Percentiles rank a stretch among this genome's conserved stretches.
phyloP scores from a whole-genome alignment of 495 filamentous ascomycete genomes.

The Podospora anserina region DNA sequence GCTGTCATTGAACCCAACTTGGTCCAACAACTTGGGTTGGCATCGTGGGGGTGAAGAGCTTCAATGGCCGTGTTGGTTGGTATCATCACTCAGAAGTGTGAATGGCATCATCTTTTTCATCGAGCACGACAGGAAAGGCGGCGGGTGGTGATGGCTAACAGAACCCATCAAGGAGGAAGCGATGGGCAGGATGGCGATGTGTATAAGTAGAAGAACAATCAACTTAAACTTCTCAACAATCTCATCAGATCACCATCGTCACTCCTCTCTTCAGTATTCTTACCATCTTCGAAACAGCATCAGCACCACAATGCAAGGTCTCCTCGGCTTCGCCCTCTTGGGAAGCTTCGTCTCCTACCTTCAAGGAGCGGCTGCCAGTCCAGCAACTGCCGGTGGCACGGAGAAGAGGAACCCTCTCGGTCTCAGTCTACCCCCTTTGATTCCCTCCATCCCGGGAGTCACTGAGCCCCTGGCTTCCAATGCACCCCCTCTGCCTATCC shows the following conservation, averaged over 20 bases:
- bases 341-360: slow-evolving; percentile 24
- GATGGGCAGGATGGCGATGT: background rate
- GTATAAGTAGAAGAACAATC: slow-evolving; percentile 21
- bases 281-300: background rate
- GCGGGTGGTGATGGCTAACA: background rate
- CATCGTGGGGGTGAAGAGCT: slow-evolving; percentile 9
- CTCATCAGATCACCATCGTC: slow-evolving; percentile 15
- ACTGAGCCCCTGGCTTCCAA: slow-evolving; percentile 51
- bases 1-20: background rate
- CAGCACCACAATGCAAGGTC: background rate
- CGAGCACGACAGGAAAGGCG: slow-evolving; percentile 19
- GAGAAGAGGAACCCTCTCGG: slow-evolving; percentile 19
- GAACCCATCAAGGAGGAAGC: background rate
- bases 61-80: background rate
- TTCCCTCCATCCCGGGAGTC: slow-evolving; percentile 56
- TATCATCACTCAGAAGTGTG: slow-evolving; percentile 1
- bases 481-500: slow-evolving; percentile 54
- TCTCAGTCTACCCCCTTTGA: slow-evolving; percentile 41
- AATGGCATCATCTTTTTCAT: slow-evolving; percentile 24
- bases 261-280: slow-evolving; percentile 1
- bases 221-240: slow-evolving; percentile 15
- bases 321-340: slow-evolving; percentile 25
- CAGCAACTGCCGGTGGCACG: slow-evolving; percentile 12
- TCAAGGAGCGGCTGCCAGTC: slow-evolving; percentile 15
- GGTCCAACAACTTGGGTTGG: background rate